A percentile compares a stretch with the other conserved stretches of the same genome.
Conservation (phyloP, 2,329 filamentous ascomycete species). For the Aaosphaeria pasadenensis region DNA sequence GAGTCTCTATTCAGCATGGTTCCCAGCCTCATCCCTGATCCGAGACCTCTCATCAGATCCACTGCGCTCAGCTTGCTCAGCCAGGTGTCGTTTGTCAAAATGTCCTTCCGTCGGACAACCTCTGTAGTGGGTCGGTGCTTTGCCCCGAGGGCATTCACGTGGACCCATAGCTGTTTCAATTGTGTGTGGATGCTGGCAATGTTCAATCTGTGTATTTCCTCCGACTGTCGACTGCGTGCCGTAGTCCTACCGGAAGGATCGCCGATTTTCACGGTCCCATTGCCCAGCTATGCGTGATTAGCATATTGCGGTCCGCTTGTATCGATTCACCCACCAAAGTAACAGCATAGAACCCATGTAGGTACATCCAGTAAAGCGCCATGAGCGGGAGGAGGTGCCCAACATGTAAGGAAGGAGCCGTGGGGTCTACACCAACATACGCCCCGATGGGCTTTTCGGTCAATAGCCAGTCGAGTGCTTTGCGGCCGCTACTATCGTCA, state of each 20-base stretch:
- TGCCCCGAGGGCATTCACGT: constrained; percentile 64
- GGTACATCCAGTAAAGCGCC: constrained; percentile 80
- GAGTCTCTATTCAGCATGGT: constrained; percentile 87
- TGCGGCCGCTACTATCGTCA: constrained; percentile 37
- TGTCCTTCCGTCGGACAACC: constrained; percentile 63
- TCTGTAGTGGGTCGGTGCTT: constrained; percentile 64
- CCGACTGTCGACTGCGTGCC: constrained; percentile 55
- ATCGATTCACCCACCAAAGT: constrained; percentile 50
- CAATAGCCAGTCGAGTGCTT: constrained; percentile 62
- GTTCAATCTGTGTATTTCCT: constrained; percentile 58
- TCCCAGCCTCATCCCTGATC: constrained; percentile 71
- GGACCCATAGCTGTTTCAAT: constrained; percentile 68
- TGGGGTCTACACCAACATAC: constrained; percentile 82
- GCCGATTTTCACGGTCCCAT: constrained; percentile 73
- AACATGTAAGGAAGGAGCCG: constrained; percentile 73
- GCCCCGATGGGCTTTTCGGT: constrained; percentile 64
- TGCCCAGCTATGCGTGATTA: constrained; percentile 54
- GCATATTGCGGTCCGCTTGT: constrained; percentile 2
- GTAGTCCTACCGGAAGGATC: constrained; percentile 71
- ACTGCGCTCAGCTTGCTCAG: constrained; percentile 68
- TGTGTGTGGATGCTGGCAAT: constrained; percentile 67
- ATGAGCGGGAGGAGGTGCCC: constrained; percentile 80
- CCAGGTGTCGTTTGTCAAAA: constrained; percentile 85
- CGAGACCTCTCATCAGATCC: constrained; percentile 73
- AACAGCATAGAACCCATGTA: constrained; percentile 67